Evolutionary conservation across 257 asterid species (phyloP), one percentile per base, ranked within the genome.

Genomic region (Phtheirospermum japonicum): DNA sequence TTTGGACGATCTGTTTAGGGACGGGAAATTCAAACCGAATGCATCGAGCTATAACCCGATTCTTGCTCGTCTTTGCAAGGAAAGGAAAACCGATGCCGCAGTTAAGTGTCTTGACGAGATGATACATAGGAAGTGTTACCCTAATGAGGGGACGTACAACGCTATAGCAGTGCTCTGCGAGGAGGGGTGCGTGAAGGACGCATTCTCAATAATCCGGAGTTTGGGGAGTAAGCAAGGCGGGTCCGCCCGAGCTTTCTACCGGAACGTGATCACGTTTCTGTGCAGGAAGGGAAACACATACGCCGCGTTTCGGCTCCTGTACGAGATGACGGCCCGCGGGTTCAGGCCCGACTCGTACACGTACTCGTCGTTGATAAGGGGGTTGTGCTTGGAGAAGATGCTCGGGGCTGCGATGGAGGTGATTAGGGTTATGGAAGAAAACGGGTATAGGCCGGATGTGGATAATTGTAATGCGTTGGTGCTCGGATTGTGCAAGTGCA

Each of bases 31-130:
- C 63, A 79, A 72, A 31, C 98, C 94, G 20, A 77, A 73, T 9
- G 91, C 96, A 30, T 83, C 91, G 0, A 84, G 94, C 77, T 91
- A 80, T 68, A 91, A 91, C 58, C 98, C 96, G 0, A 71, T 91
- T 26, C 68, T 88, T 11, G 85, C 85, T 0, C 71, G 77, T 34
- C 76, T 91, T 23, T 86, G 98, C 75, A 79, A 68, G 69, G 85
- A 83, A 49, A 75, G 76, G 77, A 86, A 86, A 52, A 75, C 81
- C 48, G 85, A 79, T 34, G 84, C 65, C 5, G 94, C 81, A 4
- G 71, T 75, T 5, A 77, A 65, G 75, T 80, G 85, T 75, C 80
- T 91, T 0, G 88, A 81, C 42, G 76, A 78, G 16, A 91, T 91
- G 96, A 66, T 73, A 0, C 66, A 64, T 7, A 77, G 83, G 26